Evolutionary conservation across 2,329 filamentous ascomycete species (phyloP), one percentile per base, ranked within the genome.

Genomic region (Arthrobotrys conoides): DNA sequence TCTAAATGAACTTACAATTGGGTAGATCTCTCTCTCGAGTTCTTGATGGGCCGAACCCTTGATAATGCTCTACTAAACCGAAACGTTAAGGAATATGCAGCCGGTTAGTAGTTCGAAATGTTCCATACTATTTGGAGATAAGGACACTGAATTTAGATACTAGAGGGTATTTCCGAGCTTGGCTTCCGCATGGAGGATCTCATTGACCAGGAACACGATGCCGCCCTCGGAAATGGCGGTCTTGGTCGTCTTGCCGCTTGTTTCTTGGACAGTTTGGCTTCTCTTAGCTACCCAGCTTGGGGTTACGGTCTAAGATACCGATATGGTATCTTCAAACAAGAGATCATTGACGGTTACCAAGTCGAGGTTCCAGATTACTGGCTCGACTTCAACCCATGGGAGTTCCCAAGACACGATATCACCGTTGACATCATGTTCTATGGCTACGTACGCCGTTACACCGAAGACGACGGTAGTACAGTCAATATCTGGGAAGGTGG

Each of bases 11-110:
- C 46, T 68, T 16, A 55, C 20, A 20, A 41, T 49, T 20, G 41
- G 48, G 9, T 81, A 90, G 89, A 99, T 84, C 89, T 99, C 78
- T 97, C 94, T 81, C 90, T 99, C 75, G 96, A 99, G 86, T 99
- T 99, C 83, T 87, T 99, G 83, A 99, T 99, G 96, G 96, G 96
- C 49, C 89, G 96, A 83, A 92, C 96, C 57, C 87, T 99, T 80
- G 96, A 99, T 87, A 99, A 99, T 89, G 95, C 96, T 80, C 97
- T 99, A 93, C 89, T 99, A 81, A 99, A 99, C 84, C 90, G 97
- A 71, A 93, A 93, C 24, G 88, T 93, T 84, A 99, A 98, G 86
- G 90, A 94, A 82, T 87, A 91, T 77, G 95, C 96, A 66, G 91
- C 90, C 85, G 88, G 94, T 96, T 85, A 82, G 88, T 81, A 20